These are phyloP conservation scores for Sporothrix luriei DNA, from an alignment of 2,329 filamentous ascomycete species.

Conservation along the genomic window DNA sequence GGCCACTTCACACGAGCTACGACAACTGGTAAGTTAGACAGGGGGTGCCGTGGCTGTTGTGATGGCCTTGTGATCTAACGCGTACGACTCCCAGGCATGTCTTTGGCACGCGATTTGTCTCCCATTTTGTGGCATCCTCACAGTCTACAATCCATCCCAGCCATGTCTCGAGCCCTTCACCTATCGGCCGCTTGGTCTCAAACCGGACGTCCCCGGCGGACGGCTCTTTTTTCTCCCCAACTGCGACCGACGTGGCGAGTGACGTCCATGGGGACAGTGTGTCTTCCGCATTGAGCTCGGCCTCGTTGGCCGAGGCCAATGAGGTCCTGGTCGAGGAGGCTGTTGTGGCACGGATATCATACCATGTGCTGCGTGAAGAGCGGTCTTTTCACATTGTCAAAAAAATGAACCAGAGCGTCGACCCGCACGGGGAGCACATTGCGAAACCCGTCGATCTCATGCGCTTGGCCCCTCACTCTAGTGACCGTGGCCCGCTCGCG, in stretches of 20 bases:
- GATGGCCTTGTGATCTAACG: background rate
- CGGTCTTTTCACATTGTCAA: conserved; percentile 83
- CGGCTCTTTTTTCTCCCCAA: conserved; percentile 38
- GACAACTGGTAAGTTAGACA: conserved; percentile 71
- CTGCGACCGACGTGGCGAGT: conserved; percentile 47
- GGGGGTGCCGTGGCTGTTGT: background rate
- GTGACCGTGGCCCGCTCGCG: conserved; percentile 70
- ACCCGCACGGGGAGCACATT: conserved; percentile 74
- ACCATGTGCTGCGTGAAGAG: conserved; percentile 80
- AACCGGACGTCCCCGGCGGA: conserved; percentile 52
- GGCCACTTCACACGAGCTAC: conserved; percentile 69
- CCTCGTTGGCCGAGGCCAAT: conserved; percentile 47
- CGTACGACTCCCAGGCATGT: conserved; percentile 58
- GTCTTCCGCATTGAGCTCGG: conserved; percentile 43
- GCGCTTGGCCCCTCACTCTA: conserved; percentile 66
- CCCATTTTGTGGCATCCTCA: conserved; percentile 51
- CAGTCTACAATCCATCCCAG: conserved; percentile 39
- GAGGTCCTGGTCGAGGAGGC: conserved; percentile 61
- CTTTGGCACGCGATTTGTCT: conserved; percentile 63
- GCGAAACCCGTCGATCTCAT: conserved; percentile 79
- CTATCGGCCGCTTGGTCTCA: conserved; percentile 48
- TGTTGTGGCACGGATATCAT: conserved; percentile 80
- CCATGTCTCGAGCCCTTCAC: conserved; percentile 50
- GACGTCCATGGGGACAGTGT: conserved; percentile 43
- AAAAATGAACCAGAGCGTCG: conserved; percentile 68